Base-by-base conservation (phyloP, 2,329 filamentous ascomycete species). In the Penicillium janthinellum region DNA sequence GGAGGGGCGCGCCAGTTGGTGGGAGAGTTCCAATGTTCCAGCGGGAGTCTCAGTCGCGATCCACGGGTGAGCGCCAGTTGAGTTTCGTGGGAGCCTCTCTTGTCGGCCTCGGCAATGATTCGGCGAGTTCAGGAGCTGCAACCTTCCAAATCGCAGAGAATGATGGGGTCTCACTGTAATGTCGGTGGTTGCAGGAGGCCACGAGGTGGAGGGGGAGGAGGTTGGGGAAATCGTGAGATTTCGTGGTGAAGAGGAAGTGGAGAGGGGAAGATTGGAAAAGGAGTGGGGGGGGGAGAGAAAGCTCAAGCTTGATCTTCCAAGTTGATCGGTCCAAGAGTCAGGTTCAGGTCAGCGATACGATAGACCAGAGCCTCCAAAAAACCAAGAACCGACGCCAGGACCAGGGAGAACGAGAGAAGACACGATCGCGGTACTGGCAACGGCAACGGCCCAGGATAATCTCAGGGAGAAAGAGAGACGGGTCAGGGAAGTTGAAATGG, bases 31-130 rank as follows among this genome's bases (percentile, higher is more conserved):
- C 39, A 42, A 8, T 20, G 39, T 47, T 47, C 44, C 44, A 28
- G 42, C 25, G 15, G 42, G 44, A 47, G 44, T 51, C 49, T 35
- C 59, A 47, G 50, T 61, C 54, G 57, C 55, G 60, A 64, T 60
- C 60, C 64, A 67, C 61, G 64, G 65, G 51, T 63, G 48, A 56
- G 51, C 57, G 59, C 62, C 50, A 55, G 28, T 52, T 56, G 28
- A 62, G 66, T 66, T 63, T 65, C 60, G 60, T 62, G 63, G 64
- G 37, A 51, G n/a, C 45, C 20, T 20, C 28, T 52, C 58, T 25
- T 39, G 45, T 54, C n/a, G 25, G 31, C 41, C 34, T 52, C 37
- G 42, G 38, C 20, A 52, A 58, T 50, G 25, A 6, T 5, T 28
- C 3, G 28, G 28, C 37, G 47, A 50, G 38, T 31, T 52, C 25